Evolutionary conservation across 176 grass and related monocot species (phyloP).

Genomic region (Carex pumila): DNA sequence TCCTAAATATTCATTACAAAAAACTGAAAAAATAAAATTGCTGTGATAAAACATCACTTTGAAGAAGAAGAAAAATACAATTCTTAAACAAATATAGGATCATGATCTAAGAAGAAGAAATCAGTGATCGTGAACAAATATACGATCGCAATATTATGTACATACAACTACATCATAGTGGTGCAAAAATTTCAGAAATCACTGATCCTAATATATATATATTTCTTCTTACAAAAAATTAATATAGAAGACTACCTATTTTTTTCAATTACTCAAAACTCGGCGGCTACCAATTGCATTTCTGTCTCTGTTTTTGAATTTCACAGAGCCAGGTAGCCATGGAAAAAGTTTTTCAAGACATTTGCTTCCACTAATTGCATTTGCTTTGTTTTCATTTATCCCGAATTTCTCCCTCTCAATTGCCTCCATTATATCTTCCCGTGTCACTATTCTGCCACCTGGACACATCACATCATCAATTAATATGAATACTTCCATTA

Average conservation of each 20-base stretch:
- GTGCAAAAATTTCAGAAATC: not conserved
- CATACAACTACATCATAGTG: no score
- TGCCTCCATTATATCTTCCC: conserved; percentile 92
- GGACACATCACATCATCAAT: conserved; percentile 20
- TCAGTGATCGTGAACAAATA: no score
- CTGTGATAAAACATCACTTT: no score
- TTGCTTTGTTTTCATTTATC: conserved; percentile 53
- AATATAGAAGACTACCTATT: not conserved
- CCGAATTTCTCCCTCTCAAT: conserved; percentile 95
- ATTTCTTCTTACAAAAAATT: not conserved
- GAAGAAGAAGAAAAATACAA: not conserved
- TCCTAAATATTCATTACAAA: no score
- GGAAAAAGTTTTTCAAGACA: conserved; percentile 75
- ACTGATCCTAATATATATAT: not conserved
- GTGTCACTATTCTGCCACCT: conserved; percentile 52
- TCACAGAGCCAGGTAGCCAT: conserved; percentile 42
- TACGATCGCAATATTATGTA: no score
- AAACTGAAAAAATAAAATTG: no score
- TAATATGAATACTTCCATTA: no score
- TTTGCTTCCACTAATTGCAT: conserved; percentile 36
- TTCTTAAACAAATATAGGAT: not conserved
- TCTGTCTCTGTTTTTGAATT: conserved; percentile 41
- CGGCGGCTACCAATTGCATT: conserved; percentile 62
- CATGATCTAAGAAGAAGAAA: not conserved
- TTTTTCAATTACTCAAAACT: conserved; percentile 14